Percentiles rank a stretch among this genome's conserved stretches.
phyloP scores from a whole-genome alignment of 2,329 filamentous ascomycete species.

The Colletotrichum phormii region DNA sequence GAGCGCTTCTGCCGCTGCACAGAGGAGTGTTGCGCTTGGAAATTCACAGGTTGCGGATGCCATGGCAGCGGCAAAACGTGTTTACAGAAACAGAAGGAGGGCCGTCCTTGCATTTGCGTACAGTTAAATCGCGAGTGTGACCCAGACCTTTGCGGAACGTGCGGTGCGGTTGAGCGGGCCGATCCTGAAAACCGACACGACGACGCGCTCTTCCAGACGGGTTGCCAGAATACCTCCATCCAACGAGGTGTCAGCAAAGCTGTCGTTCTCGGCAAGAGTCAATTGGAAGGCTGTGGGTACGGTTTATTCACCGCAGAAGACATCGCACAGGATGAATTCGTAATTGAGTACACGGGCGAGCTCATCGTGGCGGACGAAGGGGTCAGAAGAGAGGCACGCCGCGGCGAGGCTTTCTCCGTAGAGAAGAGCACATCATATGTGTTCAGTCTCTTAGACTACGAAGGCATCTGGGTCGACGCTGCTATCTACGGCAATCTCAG shows the following conservation, averaged over 20 bases:
- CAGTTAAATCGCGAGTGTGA: slow-evolving; percentile 84
- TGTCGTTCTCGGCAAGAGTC: slow-evolving; percentile 76
- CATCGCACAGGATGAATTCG: slow-evolving; percentile 75
- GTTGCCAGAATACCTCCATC: slow-evolving; percentile 79
- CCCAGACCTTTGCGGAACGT: slow-evolving; percentile 77
- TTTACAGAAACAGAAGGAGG: slow-evolving; percentile 64
- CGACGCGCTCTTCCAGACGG: slow-evolving; percentile 64
- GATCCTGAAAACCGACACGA: slow-evolving; percentile 76
- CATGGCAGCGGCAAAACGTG: slow-evolving; percentile 70
- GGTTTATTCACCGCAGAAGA: slow-evolving; percentile 79
- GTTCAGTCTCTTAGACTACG: slow-evolving; percentile 69
- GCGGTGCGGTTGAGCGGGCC: slow-evolving; percentile 76
- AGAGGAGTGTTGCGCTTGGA: slow-evolving; percentile 67
- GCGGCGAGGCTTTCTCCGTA: slow-evolving; percentile 71
- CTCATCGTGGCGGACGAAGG: slow-evolving; percentile 77
- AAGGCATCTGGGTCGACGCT: slow-evolving; percentile 77
- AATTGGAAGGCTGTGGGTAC: slow-evolving; percentile 76
- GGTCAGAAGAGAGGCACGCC: slow-evolving; percentile 72
- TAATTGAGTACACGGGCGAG: slow-evolving; percentile 86
- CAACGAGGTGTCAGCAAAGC: slow-evolving; percentile 76
- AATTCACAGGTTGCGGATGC: slow-evolving; percentile 77
- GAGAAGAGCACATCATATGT: slow-evolving; percentile 72
- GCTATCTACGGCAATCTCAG: slow-evolving; percentile 84
- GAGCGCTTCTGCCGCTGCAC: slow-evolving; percentile 79
- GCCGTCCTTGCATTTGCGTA: slow-evolving; percentile 75